Evolutionary conservation across 2,329 filamentous ascomycete genomes (phyloP).

Genomic region (Colletotrichum liaoningense): DNA sequence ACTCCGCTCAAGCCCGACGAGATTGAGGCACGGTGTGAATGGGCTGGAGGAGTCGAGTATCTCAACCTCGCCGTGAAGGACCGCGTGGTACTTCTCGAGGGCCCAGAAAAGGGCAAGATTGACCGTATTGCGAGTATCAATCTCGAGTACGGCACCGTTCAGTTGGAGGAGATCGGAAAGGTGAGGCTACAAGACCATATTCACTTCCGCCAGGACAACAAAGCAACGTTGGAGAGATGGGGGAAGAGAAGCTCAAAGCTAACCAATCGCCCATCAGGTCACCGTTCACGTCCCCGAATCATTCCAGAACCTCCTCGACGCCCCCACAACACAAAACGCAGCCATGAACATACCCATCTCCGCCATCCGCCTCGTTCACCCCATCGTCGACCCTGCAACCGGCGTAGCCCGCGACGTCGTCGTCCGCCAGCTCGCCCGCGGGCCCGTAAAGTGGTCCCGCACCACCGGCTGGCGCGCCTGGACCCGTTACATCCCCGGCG

Average conservation of each 20-base stretch:
- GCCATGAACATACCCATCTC: constrained; percentile 73
- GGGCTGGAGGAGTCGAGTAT: constrained; percentile 66
- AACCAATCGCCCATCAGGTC: constrained; percentile 41
- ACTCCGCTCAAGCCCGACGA: constrained; percentile 48
- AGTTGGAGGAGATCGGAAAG: constrained; percentile 71
- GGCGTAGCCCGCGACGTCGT: constrained; percentile 78
- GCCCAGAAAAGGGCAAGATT: constrained; percentile 86
- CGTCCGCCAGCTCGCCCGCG: constrained; percentile 75
- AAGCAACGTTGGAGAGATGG: not conserved
- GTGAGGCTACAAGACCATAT: constrained; percentile 57
- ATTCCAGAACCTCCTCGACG: constrained; percentile 46
- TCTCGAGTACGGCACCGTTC: constrained; percentile 64
- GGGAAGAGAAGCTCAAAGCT: not conserved
- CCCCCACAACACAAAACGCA: constrained; percentile 58
- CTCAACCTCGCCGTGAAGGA: constrained; percentile 77
- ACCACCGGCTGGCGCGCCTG: constrained; percentile 56
- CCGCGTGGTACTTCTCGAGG: constrained; percentile 83
- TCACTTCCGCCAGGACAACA: not conserved
- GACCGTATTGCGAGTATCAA: constrained; percentile 74
- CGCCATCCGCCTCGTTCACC: constrained; percentile 84
- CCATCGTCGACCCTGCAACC: constrained; percentile 74
- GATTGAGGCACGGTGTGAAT: constrained; percentile 58
- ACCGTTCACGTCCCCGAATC: constrained; percentile 54
- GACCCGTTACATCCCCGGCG: constrained; percentile 74
- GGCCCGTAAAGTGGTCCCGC: constrained; percentile 59